phyloP scores from a whole-genome alignment of 2,329 filamentous ascomycete genomes.

The Alternaria angustiovoidea region DNA sequence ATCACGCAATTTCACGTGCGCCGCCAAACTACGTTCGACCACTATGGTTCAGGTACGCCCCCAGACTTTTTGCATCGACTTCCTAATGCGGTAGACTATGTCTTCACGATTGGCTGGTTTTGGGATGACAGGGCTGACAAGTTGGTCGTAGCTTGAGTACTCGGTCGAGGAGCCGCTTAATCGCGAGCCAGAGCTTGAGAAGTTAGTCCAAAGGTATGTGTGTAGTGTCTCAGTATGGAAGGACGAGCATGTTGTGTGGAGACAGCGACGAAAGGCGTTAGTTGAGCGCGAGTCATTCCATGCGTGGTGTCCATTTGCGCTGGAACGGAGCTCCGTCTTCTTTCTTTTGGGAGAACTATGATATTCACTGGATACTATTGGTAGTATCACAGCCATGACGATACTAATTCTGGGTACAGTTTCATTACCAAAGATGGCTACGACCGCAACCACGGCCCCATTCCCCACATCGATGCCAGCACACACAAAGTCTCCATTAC shows the following conservation, averaged over 20 bases:
- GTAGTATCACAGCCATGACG: not conserved
- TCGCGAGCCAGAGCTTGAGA: slow-evolving; percentile 56
- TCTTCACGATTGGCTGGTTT: slow-evolving; percentile 6
- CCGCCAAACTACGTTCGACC: slow-evolving; percentile 31
- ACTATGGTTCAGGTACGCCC: slow-evolving; percentile 39
- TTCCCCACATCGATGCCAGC: slow-evolving; percentile 57
- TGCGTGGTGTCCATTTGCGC: not conserved
- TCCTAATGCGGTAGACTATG: slow-evolving; percentile 29
- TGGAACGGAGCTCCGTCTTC: not conserved
- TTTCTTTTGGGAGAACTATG: not conserved
- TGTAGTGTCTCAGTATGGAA: not conserved
- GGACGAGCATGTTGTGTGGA: not conserved
- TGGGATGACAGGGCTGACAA: slow-evolving; percentile 13
- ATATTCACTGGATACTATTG: not conserved
- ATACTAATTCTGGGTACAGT: slow-evolving; percentile 26
- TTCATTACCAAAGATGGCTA: slow-evolving; percentile 63
- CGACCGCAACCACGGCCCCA: slow-evolving; percentile 65
- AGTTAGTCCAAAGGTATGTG: slow-evolving; percentile 55
- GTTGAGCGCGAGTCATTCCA: not conserved
- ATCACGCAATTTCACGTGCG: slow-evolving; percentile 37
- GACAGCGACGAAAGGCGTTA: not conserved
- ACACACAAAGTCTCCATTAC: slow-evolving; percentile 58
- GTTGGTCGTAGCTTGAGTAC: slow-evolving; percentile 50
- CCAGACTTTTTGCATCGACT: slow-evolving; percentile 16
- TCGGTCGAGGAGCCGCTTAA: slow-evolving; percentile 58